Evolutionary conservation across 2,329 filamentous ascomycete species (phyloP), one percentile per base, ranked within the genome.

Genomic region (Cladophialophora immunda): DNA sequence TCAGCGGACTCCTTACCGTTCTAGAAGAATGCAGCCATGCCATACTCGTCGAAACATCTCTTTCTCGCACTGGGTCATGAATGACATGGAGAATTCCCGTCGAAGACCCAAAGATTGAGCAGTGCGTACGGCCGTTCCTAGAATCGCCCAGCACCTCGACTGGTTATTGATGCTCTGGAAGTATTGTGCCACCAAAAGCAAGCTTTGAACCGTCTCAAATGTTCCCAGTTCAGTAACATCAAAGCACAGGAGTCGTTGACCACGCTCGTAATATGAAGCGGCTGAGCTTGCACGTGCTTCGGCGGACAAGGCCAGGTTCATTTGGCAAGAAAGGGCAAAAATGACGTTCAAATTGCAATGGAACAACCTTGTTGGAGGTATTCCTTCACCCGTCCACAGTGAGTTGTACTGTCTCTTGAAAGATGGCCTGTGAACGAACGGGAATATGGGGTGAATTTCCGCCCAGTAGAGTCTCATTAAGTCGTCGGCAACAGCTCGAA

Each of bases 31-130:
- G 25, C 50, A 54, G 17, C 50, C 50, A 22, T 54, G 50, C 50
- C 50, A 54, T 9, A 54, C 17, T 22, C 50, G 50, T 11, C 50
- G 50, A 54, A 27, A 19, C 50, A 54, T 54, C 50, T 54, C 50
- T 22, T 54, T 19, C 17, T 54, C 50, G 25, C 50, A 27, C 50
- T 54, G 50, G 25, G n/a, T 54, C 50, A 11, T 9, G 17, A 27
- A 19, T 27, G 50, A 19, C 11, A 11, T 54, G 11, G 50, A 54
- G 25, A 11, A 19, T 54, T 27, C 50, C 25, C 22, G 50, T 11
- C 22, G 9, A 54, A 54, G 17, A 54, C 50, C 50, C 25, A 54
- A 19, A 27, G n/a, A 8, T 54, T 54, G 50, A 27, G 50, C 50
- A 54, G 25, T 54, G 11, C 50, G 50, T 27, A 54, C 19, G 25